These are phyloP conservation scores for Ambrosia artemisiifolia DNA, from an alignment of 129 eudicot species.

Conservation along the genomic window DNA sequence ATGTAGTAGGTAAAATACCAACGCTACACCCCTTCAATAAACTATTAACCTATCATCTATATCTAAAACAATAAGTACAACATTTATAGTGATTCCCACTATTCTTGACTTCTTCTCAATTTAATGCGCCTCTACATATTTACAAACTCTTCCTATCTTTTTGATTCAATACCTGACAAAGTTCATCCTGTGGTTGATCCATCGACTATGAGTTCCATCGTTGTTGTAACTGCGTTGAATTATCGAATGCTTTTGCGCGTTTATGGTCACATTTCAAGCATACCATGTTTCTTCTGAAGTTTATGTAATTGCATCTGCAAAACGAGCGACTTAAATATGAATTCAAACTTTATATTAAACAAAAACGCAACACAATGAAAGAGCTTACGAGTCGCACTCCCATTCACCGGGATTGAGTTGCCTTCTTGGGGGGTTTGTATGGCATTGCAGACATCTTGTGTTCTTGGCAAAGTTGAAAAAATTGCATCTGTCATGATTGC, in stretches of 20 bases:
- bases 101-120: not conserved
- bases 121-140: not conserved
- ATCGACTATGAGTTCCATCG: not conserved
- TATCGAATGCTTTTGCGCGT: constrained; percentile 48
- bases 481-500: constrained; percentile 50
- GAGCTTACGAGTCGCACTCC: constrained; percentile 87
- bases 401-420: constrained; percentile 76
- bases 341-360: not conserved
- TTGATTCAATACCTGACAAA: not conserved
- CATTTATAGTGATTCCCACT: too few relatives aligned
- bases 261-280: constrained; percentile 77
- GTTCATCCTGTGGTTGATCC: not conserved
- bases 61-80: too few relatives aligned
- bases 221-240: not conserved
- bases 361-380: not conserved
- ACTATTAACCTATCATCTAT: too few relatives aligned
- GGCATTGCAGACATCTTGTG: constrained; percentile 59
- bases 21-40: too few relatives aligned
- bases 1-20: too few relatives aligned
- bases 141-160: not conserved
- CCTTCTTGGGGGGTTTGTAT: constrained; percentile 64
- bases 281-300: constrained; percentile 59
- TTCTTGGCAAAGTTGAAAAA: constrained; percentile 73
- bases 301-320: constrained; percentile 79
- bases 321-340: not conserved